phyloP scores from a whole-genome alignment of 2,329 filamentous ascomycete genomes.

The Ophiostoma ulmi region DNA sequence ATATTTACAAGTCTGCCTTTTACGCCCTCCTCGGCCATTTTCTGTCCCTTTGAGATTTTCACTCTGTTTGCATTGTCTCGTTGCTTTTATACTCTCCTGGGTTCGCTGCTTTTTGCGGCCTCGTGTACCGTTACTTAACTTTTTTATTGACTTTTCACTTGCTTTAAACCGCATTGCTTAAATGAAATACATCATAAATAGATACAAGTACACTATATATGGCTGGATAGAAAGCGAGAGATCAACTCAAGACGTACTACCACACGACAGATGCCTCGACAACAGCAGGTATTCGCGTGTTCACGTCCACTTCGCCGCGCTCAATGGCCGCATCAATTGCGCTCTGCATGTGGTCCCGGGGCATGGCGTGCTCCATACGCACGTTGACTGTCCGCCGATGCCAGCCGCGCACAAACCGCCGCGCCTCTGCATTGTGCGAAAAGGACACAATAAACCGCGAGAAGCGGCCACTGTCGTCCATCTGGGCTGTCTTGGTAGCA shows the following conservation, averaged over 20 bases:
- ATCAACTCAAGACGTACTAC: slow-evolving; percentile 22
- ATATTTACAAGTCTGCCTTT: slow-evolving; percentile 7
- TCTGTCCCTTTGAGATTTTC: not conserved
- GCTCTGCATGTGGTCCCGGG: slow-evolving; percentile 13
- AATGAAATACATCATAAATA: not conserved
- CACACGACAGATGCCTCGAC: slow-evolving; percentile 33
- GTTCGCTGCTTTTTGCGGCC: not conserved
- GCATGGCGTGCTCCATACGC: slow-evolving; percentile 22
- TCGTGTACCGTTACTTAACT: not conserved
- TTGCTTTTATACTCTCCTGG: not conserved
- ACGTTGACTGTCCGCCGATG: slow-evolving; percentile 37
- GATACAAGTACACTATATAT: not conserved
- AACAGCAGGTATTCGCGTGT: slow-evolving; percentile 22
- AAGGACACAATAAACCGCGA: slow-evolving; percentile 53
- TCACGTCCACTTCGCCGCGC: not conserved
- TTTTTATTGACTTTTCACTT: not conserved
- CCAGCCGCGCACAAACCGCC: slow-evolving; percentile 45
- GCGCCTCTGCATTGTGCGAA: slow-evolving; percentile 48
- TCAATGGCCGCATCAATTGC: not conserved
- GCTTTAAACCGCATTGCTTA: not conserved
- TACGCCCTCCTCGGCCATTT: not conserved
- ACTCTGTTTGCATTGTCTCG: not conserved
- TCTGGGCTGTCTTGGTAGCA: slow-evolving; percentile 28
- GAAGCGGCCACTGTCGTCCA: slow-evolving; percentile 35
- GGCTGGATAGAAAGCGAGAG: not conserved